Evolutionary conservation across 495 filamentous ascomycete species (phyloP), one percentile per base, ranked within the genome.

Genomic region (Penicillium bovifimosum): DNA sequence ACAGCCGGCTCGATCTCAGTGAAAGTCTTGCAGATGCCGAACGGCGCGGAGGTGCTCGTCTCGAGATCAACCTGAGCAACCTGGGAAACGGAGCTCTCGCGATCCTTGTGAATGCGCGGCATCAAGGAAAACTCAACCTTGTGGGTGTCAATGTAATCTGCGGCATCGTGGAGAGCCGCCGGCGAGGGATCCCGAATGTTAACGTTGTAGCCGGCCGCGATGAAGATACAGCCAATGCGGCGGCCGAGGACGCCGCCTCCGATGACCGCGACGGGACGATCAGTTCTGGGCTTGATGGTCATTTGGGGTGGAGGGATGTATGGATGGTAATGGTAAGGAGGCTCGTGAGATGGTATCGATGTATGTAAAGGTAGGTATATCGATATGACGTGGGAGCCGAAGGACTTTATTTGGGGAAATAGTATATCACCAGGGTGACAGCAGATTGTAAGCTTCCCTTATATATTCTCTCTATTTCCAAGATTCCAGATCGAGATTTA

Each of bases 161-260:
- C 26, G 1, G 65, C 63, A 6, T 52, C 66, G 14, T 49, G 45
- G n/a, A 69, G 63, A 9, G 66, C 58, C 26, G 64, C 42, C 1
- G 46, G 11, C 2, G 45, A 59, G 7, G 66, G 61, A 56, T 80
- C 77, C 4, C 55, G 61, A 47, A 78, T 64, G 31, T 66, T 59
- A 8, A 79, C 74, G 31, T 66, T 52, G 53, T 76, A 72, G n/a
- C 74, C 74, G n/a, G 64, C 67, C 17, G 68, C 64, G 2, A 69
- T 66, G 58, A 69, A 76, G 39, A 61, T 56, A 28, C 60, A 61
- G 31, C 47, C 69, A n/a, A 80, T 73, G 20, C 74, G 69, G 31
- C 75, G 72, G 31, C 77, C 77, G 5, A 78, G 60, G n/a, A 75
- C 68, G 10, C 77, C 77, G 11, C 56, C 74, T 7, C 77, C 77